Evolutionary conservation across 2,329 filamentous ascomycete genomes (phyloP).

Genomic region (Sporothrix globosa): DNA sequence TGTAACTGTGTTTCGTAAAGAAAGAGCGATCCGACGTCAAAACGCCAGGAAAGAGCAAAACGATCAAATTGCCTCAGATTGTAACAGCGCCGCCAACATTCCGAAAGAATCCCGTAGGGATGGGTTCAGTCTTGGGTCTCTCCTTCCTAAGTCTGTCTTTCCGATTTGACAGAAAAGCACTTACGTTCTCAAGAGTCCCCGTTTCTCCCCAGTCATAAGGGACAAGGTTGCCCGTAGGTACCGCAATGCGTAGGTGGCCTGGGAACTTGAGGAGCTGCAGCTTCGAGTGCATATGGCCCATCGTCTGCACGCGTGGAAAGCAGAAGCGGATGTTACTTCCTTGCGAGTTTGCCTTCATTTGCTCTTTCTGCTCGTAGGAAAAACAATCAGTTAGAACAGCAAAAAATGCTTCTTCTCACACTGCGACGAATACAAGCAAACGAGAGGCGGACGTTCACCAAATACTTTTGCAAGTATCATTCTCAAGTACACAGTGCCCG

Average conservation of each 20-base stretch:
- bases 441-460: neutral
- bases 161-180: conserved; percentile 36
- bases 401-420: neutral
- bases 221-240: conserved; percentile 86
- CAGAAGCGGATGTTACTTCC: conserved; percentile 66
- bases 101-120: neutral
- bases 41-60: neutral
- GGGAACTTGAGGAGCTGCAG: conserved; percentile 84
- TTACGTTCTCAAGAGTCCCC: conserved; percentile 81
- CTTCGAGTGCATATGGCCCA: conserved; percentile 89
- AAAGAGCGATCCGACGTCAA: conserved; percentile 13
- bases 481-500: neutral
- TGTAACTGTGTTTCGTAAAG: too few relatives aligned
- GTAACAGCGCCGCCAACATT: neutral
- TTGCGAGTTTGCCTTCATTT: conserved; percentile 55
- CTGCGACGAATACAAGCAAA: neutral
- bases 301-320: conserved; percentile 78
- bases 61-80: neutral
- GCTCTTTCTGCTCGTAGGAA: conserved; percentile 48
- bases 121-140: neutral
- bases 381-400: neutral
- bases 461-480: neutral
- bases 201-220: conserved; percentile 88
- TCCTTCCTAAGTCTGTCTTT: neutral
- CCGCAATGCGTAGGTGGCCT: conserved; percentile 72